A percentile compares a stretch with the other conserved stretches of the same genome.
Conservation (phyloP, 2,329 filamentous ascomycete species). For the Fusarium albosuccineum region DNA sequence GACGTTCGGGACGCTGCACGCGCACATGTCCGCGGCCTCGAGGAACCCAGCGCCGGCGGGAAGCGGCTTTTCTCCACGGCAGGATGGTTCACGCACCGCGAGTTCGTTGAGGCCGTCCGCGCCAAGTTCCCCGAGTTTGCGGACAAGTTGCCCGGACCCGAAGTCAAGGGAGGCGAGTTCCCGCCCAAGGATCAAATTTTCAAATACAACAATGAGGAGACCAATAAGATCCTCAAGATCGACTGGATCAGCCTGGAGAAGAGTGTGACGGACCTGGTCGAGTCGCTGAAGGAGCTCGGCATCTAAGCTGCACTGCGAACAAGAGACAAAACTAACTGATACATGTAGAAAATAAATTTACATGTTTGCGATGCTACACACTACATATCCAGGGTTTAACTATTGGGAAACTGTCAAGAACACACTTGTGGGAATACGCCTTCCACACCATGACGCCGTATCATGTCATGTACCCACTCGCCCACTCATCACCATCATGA, state of each 20-base stretch:
- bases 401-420: constrained; percentile 19
- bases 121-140: constrained; percentile 64
- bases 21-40: constrained; percentile 66
- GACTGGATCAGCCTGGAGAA: constrained; percentile 73
- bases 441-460: constrained; percentile 4
- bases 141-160: constrained; percentile 61
- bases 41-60: constrained; percentile 61
- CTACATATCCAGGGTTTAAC: not conserved
- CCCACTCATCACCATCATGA: constrained; percentile 1
- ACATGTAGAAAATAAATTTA: not conserved
- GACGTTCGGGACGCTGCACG: constrained; percentile 69
- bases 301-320: constrained; percentile 29
- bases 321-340: not conserved
- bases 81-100: constrained; percentile 61
- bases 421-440: constrained; percentile 8
- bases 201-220: constrained; percentile 69
- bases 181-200: constrained; percentile 59
- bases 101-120: constrained; percentile 59
- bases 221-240: constrained; percentile 71
- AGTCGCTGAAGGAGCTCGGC: constrained; percentile 67
- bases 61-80: constrained; percentile 64
- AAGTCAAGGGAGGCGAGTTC: constrained; percentile 59
- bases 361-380: constrained; percentile 9
- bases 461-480: constrained; percentile 10
- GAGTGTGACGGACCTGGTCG: constrained; percentile 72